Evolutionary conservation across 2,329 filamentous ascomycete genomes (phyloP).

Genomic region (Talaromyces piceae): DNA sequence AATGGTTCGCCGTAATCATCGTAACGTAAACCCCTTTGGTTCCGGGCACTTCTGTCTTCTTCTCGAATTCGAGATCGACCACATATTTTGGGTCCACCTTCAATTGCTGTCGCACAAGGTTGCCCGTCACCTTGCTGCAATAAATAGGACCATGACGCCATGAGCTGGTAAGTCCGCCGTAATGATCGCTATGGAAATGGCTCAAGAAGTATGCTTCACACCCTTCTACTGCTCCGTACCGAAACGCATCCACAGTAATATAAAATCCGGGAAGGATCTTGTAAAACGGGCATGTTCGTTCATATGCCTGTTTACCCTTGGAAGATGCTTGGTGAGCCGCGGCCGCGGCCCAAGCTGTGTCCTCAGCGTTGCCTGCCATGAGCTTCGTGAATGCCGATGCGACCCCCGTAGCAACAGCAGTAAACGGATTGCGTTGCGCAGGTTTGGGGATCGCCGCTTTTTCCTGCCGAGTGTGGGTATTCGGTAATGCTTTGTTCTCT

Average conservation of each 20-base stretch:
- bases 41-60: slow-evolving; percentile 66
- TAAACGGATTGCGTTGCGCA: slow-evolving; percentile 73
- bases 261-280: slow-evolving; percentile 92
- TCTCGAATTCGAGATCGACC: slow-evolving; percentile 76
- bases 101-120: slow-evolving; percentile 79
- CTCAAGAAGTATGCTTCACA: slow-evolving; percentile 94
- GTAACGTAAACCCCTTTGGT: slow-evolving; percentile 80
- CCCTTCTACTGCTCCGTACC: slow-evolving; percentile 86
- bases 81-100: slow-evolving; percentile 81
- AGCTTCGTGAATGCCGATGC: slow-evolving; percentile 81
- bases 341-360: slow-evolving; percentile 80
- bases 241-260: slow-evolving; percentile 92
- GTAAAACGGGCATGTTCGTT: slow-evolving; percentile 94
- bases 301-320: slow-evolving; percentile 75
- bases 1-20: slow-evolving; percentile 96
- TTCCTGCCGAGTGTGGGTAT: slow-evolving; percentile 51
- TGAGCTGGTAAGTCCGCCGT: slow-evolving; percentile 76
- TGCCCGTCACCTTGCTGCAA: slow-evolving; percentile 86
- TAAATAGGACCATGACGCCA: slow-evolving; percentile 96
- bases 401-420: slow-evolving; percentile 34
- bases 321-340: slow-evolving; percentile 71
- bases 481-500: slow-evolving; percentile 14
- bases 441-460: slow-evolving; percentile 65
- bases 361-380: slow-evolving; percentile 88
- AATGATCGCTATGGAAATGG: slow-evolving; percentile 97